Conservation (phyloP, 2,329 filamentous ascomycete species). For the Monilinia aucupariae region DNA sequence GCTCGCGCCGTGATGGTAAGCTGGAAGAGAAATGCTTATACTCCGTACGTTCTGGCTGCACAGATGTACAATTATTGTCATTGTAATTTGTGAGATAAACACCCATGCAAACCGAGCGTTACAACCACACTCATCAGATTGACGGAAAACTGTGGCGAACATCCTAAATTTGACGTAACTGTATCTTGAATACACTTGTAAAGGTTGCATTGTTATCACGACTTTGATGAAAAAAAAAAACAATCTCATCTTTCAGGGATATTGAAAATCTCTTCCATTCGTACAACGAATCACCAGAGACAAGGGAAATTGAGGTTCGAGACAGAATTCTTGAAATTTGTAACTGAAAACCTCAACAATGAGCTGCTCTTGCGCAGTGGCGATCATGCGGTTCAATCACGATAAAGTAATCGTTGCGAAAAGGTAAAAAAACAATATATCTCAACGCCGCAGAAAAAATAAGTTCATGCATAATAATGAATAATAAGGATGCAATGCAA, state of each 20-base stretch:
- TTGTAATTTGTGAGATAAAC: too few relatives aligned
- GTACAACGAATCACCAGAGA: not conserved
- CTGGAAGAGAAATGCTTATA: too few relatives aligned
- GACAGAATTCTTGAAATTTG: not conserved
- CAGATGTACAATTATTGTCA: too few relatives aligned
- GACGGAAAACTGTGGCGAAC: not conserved
- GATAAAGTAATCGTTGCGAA: not conserved
- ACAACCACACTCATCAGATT: not conserved
- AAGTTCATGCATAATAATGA: not conserved
- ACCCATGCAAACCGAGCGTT: too few relatives aligned
- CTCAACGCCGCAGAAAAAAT: not conserved
- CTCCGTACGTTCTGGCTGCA: too few relatives aligned
- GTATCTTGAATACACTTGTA: not conserved
- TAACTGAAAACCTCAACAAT: not conserved
- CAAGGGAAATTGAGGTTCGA: not conserved
- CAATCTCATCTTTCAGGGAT: not conserved
- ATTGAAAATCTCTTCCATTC: too few relatives aligned
- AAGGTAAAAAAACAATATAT: too few relatives aligned
- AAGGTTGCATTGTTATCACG: too few relatives aligned
- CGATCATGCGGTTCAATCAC: not conserved
- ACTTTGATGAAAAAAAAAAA: not conserved
- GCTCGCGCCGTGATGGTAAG: too few relatives aligned
- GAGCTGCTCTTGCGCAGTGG: not conserved
- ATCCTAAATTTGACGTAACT: not conserved
- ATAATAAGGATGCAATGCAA: not conserved